phyloP scores from a whole-genome alignment of 805 yeast species.

The Metschnikowia anglica region DNA sequence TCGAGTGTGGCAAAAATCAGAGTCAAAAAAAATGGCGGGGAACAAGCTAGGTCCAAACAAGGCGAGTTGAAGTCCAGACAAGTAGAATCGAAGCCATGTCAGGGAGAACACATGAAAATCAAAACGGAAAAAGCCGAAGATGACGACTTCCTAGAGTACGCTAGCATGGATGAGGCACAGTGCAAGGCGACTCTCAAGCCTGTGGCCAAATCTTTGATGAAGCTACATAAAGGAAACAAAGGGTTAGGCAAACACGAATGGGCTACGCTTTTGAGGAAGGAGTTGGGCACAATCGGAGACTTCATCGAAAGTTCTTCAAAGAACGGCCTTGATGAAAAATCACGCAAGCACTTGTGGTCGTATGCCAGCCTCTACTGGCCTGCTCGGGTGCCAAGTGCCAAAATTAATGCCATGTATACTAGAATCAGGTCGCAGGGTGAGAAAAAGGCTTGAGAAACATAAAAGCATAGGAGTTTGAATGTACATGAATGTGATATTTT shows the following conservation, averaged over 20 bases:
- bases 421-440: conserved; percentile 43
- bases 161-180: conserved; percentile 72
- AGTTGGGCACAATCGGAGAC: conserved; percentile 71
- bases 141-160: conserved; percentile 52
- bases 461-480: neutral
- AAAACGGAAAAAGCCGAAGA: conserved; percentile 28
- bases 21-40: conserved; percentile 14
- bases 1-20: conserved; percentile 6
- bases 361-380: conserved; percentile 89
- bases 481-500: neutral
- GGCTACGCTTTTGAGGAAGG: conserved; percentile 67
- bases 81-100: conserved; percentile 10
- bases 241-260: conserved; percentile 76
- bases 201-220: conserved; percentile 63
- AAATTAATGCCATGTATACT: conserved; percentile 74
- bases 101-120: conserved; percentile 17
- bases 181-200: conserved; percentile 65
- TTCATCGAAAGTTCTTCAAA: conserved; percentile 49
- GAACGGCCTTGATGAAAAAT: conserved; percentile 31
- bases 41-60: conserved; percentile 14
- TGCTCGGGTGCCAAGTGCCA: conserved; percentile 68
- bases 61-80: conserved; percentile 25
- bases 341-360: conserved; percentile 73
- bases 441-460: conserved; percentile 11
- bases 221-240: conserved; percentile 66